A percentile compares a stretch with the other conserved stretches of the same genome.
Evolutionary conservation across 2,329 filamentous ascomycete species (phyloP).

Genomic region (Pseudogymnoascus sp.): DNA sequence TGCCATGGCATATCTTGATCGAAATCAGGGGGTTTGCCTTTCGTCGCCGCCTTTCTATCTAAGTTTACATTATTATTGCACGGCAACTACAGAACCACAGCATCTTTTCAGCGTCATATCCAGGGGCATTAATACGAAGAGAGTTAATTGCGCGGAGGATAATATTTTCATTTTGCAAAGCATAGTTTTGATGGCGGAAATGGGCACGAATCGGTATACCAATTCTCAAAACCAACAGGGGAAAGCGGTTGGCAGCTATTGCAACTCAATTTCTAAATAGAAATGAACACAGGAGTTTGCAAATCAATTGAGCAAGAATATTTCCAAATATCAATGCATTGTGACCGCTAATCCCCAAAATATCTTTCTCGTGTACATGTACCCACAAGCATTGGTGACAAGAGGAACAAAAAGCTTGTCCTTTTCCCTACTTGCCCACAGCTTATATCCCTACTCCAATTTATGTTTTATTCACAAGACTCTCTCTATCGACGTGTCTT

Average conservation of each 20-base stretch:
- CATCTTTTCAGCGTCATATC: not conserved
- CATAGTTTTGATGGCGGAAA: not conserved
- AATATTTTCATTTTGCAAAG: not conserved
- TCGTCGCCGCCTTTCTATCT: too few relatives aligned
- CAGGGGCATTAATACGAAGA: not conserved
- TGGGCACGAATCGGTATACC: not conserved
- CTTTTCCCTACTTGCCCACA: not conserved
- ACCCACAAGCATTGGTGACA: constrained; percentile 5
- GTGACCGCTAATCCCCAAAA: constrained; percentile 2
- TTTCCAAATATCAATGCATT: not conserved
- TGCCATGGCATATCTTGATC: too few relatives aligned
- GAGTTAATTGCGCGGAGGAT: not conserved
- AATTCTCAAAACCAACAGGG: not conserved
- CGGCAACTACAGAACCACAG: not conserved
- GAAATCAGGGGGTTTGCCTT: too few relatives aligned
- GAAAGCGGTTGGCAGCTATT: too few relatives aligned
- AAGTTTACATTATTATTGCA: too few relatives aligned
- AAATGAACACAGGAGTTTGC: not conserved
- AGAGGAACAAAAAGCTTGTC: not conserved
- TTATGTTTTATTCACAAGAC: not conserved
- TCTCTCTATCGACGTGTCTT: not conserved
- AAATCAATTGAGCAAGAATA: not conserved
- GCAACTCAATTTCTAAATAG: not conserved
- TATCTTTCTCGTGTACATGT: constrained; percentile 2
- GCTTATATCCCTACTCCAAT: constrained; percentile 4